These are phyloP conservation scores for Ceratobasidium sp. DNA, from an alignment of 1,284 basidiomycete genomes.

Conservation along the genomic window DNA sequence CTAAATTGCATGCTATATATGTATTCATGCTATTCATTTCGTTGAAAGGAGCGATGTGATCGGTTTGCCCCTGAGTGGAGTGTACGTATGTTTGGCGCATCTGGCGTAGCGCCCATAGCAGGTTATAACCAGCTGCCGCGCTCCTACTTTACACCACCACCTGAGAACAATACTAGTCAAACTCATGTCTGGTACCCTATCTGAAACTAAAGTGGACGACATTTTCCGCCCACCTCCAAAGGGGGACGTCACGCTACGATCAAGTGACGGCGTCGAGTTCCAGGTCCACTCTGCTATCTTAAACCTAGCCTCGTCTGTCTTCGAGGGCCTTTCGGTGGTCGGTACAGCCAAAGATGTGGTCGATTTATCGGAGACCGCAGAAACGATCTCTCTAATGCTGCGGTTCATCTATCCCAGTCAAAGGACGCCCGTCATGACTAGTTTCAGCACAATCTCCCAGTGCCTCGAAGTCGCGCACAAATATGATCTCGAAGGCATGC, in stretches of 20 bases:
- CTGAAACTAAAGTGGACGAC: background rate
- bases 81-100: no score
- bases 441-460: background rate
- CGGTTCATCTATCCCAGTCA: conserved; percentile 30
- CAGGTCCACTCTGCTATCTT: background rate
- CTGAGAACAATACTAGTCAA: background rate
- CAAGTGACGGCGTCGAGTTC: conserved; percentile 13
- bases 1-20: no score
- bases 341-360: background rate
- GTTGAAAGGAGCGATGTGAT: no score
- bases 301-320: background rate
- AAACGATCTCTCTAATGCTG: conserved; percentile 12
- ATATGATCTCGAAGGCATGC: background rate
- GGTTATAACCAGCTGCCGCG: no score
- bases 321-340: background rate
- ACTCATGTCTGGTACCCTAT: background rate
- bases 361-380: background rate
- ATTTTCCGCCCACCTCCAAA: conserved; percentile 6
- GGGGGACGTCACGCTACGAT: conserved; percentile 3
- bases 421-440: background rate
- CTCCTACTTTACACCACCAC: no score
- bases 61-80: no score
- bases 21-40: no score
- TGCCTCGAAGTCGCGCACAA: background rate
- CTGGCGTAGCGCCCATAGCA: no score